Evolutionary conservation across 1,284 basidiomycete species (phyloP).

Genomic region (Dichomitus squalens): DNA sequence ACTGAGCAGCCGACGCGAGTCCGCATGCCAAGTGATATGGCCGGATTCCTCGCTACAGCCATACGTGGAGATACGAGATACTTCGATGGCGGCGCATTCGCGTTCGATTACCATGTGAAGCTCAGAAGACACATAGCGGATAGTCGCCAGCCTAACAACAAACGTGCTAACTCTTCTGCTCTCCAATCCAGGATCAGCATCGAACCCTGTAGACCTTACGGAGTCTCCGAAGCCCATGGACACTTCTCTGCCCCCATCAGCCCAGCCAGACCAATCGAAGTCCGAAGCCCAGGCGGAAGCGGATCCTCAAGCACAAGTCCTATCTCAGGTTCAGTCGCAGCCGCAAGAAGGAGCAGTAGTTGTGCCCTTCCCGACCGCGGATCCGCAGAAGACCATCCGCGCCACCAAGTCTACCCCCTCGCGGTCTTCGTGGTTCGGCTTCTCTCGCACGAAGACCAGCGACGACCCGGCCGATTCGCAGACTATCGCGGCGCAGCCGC

Average conservation of each 20-base stretch:
- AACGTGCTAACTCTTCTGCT: neutral
- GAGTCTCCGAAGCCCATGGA: conserved; percentile 9
- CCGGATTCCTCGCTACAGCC: no score
- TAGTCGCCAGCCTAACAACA: no score
- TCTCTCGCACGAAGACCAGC: conserved; percentile 8
- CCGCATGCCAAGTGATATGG: no score
- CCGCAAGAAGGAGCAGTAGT: neutral
- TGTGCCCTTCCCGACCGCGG: conserved; percentile 9
- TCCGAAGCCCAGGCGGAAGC: neutral
- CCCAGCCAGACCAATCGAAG: neutral
- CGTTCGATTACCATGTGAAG: no score
- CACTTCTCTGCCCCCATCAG: neutral
- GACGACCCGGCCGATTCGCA: neutral
- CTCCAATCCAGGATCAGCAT: conserved; percentile 5
- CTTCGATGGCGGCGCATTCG: no score
- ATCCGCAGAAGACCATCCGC: conserved; percentile 11
- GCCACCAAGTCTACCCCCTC: conserved; percentile 11
- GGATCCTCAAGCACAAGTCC: neutral
- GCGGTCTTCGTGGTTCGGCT: conserved; percentile 21
- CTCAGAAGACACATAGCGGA: no score
- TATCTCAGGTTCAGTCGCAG: neutral
- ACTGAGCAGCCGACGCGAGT: no score
- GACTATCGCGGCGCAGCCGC: neutral
- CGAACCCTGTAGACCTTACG: conserved; percentile 15
- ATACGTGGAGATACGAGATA: no score